Evolutionary conservation across 2,329 filamentous ascomycete species (phyloP).

Genomic region (Magnaporthiopsis incrustans): DNA sequence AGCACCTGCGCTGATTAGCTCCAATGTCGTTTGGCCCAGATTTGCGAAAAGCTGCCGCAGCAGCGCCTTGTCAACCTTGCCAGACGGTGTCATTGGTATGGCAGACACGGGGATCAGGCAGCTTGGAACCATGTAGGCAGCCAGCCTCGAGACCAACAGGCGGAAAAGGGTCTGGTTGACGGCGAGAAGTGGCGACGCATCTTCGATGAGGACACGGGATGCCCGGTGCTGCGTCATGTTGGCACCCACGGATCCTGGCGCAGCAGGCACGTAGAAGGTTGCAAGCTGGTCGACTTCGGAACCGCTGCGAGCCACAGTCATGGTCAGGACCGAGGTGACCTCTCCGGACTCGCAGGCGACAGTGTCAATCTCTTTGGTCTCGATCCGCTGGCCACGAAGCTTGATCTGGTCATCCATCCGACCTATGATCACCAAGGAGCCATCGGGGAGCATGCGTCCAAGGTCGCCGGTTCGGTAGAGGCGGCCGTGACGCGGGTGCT

Average conservation of each 20-base stretch:
- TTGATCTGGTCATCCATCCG: constrained; percentile 76
- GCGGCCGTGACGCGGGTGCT: constrained; percentile 60
- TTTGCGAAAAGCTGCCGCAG: constrained; percentile 40
- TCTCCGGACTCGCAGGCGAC: constrained; percentile 42
- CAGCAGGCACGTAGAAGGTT: constrained; percentile 56
- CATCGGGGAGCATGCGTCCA: constrained; percentile 70
- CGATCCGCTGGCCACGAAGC: constrained; percentile 70
- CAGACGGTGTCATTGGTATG: constrained; percentile 65
- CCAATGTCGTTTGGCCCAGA: constrained; percentile 28
- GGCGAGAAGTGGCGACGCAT: background rate
- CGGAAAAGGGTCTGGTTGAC: constrained; percentile 39
- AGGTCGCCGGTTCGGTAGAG: constrained; percentile 79
- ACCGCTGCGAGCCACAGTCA: constrained; percentile 12
- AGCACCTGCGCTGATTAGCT: constrained; percentile 25
- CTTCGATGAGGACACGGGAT: background rate
- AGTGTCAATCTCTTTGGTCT: constrained; percentile 67
- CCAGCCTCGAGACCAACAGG: constrained; percentile 47
- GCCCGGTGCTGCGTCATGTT: constrained; percentile 20
- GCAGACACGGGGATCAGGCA: constrained; percentile 60
- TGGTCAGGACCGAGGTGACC: constrained; percentile 23
- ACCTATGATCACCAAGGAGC: constrained; percentile 64
- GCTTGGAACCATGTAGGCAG: constrained; percentile 72
- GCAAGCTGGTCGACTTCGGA: constrained; percentile 59
- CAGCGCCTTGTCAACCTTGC: constrained; percentile 59
- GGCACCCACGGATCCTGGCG: constrained; percentile 2